phyloP scores from a whole-genome alignment of 2,329 filamentous ascomycete genomes.

The Chalaropsis ovoidea region DNA sequence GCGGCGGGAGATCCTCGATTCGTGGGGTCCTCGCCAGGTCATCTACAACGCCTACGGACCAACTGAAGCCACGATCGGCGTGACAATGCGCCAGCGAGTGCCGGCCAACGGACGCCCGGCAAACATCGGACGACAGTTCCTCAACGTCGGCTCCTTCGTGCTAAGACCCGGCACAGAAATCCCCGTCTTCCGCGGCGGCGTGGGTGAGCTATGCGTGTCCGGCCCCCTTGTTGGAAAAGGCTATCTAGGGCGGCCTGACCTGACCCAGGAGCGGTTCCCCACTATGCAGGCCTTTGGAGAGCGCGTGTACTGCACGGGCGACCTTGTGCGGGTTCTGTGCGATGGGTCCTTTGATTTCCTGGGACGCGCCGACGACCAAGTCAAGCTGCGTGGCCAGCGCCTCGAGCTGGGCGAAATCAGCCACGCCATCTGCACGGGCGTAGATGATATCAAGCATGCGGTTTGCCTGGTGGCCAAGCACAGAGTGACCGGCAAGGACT shows the following conservation, averaged over 20 bases:
- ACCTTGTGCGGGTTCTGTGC: constrained; percentile 70
- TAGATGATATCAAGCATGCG: constrained; percentile 53
- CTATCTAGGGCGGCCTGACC: constrained; percentile 69
- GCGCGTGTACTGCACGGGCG: constrained; percentile 75
- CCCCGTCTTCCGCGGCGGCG: constrained; percentile 64
- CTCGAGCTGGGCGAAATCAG: constrained; percentile 90
- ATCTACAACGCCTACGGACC: constrained; percentile 92
- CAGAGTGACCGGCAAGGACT: constrained; percentile 62
- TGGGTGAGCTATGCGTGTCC: constrained; percentile 82
- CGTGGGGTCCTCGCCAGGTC: constrained; percentile 67
- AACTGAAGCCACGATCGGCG: constrained; percentile 85
- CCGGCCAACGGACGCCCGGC: constrained; percentile 67
- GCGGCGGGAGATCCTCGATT: constrained; percentile 78
- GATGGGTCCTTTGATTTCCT: constrained; percentile 80
- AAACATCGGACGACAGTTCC: constrained; percentile 79
- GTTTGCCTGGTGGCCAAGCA: constrained; percentile 66
- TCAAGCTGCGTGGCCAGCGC: constrained; percentile 81
- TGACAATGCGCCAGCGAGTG: constrained; percentile 80
- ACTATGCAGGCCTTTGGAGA: constrained; percentile 46
- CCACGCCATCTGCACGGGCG: constrained; percentile 57
- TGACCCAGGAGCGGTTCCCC: constrained; percentile 69
- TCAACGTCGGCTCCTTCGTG: constrained; percentile 78
- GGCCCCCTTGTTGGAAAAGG: constrained; percentile 81
- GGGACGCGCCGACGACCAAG: constrained; percentile 79
- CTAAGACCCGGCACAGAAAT: constrained; percentile 57